Percentiles rank a stretch among this genome's conserved stretches.
Conservation (phyloP, 495 filamentous ascomycete genomes). For the Annulohypoxylon maeteangense region DNA sequence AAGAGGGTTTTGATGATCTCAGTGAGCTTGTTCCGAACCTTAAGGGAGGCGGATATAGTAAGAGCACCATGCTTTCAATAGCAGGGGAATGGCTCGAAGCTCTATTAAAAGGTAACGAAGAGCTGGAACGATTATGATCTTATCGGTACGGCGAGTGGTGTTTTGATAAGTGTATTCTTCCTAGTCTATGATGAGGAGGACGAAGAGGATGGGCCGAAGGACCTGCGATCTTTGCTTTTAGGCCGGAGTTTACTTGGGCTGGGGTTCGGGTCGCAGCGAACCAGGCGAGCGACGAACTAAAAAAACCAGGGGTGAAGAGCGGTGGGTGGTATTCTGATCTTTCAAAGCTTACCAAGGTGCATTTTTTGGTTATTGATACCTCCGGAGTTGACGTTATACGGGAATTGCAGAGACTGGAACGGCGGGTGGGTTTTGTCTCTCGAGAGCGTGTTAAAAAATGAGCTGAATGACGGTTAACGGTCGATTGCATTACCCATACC, state of each 20-base stretch:
- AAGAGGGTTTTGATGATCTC: constrained; percentile 79
- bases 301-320: constrained; percentile 17
- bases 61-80: constrained; percentile 77
- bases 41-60: constrained; percentile 75
- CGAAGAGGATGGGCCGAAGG: not conserved
- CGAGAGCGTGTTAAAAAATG: constrained; percentile 15
- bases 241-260: constrained; percentile 39
- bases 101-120: constrained; percentile 72
- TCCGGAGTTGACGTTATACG: constrained; percentile 29
- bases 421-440: constrained; percentile 6
- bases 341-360: constrained; percentile 19
- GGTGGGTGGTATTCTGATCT: constrained; percentile 26
- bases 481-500: constrained; percentile 24
- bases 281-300: constrained; percentile 31
- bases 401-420: constrained; percentile 39
- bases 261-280: constrained; percentile 28
- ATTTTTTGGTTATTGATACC: constrained; percentile 41
- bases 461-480: constrained; percentile 28
- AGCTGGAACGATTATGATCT: constrained; percentile 53
- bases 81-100: constrained; percentile 79
- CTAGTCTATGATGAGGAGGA: not conserved
- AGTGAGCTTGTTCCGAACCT: constrained; percentile 76
- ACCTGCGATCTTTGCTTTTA: constrained; percentile 28
- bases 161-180: constrained; percentile 26
- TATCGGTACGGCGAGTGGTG: constrained; percentile 51